Evolutionary conservation across 495 filamentous ascomycete genomes (phyloP).

Genomic region (Penicillium verhagenii): DNA sequence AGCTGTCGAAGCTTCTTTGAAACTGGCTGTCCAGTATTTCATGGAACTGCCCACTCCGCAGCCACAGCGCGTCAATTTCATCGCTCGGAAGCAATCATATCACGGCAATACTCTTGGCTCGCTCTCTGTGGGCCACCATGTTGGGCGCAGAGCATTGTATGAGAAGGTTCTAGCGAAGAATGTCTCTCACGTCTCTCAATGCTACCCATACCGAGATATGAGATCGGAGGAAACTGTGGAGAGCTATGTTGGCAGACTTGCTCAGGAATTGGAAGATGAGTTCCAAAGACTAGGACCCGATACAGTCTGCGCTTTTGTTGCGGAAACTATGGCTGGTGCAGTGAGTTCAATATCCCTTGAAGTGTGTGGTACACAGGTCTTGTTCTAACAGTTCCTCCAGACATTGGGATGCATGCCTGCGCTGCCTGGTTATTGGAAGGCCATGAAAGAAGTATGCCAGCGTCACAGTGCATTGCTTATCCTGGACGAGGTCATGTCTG

Average conservation of each 20-base stretch:
- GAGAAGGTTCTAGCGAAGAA: slow-evolving; percentile 32
- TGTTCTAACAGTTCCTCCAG: background rate
- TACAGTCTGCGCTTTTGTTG: slow-evolving; percentile 73
- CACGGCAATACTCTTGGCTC: slow-evolving; percentile 68
- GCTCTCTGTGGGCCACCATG: slow-evolving; percentile 39
- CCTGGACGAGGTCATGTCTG: slow-evolving; percentile 79
- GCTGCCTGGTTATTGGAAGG: slow-evolving; percentile 37
- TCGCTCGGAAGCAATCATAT: slow-evolving; percentile 60
- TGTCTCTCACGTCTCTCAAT: slow-evolving; percentile 62
- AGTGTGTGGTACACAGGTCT: background rate
- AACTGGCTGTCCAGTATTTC: slow-evolving; percentile 49
- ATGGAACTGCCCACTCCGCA: slow-evolving; percentile 35
- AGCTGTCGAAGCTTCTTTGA: slow-evolving; percentile 59
- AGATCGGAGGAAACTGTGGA: slow-evolving; percentile 41
- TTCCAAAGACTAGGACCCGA: slow-evolving; percentile 69
- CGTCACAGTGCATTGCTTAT: slow-evolving; percentile 52
- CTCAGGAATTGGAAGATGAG: slow-evolving; percentile 68
- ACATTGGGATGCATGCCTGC: slow-evolving; percentile 25
- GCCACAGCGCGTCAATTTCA: slow-evolving; percentile 48
- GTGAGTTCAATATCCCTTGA: slow-evolving; percentile 46
- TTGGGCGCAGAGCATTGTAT: slow-evolving; percentile 27
- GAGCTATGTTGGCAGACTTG: slow-evolving; percentile 58
- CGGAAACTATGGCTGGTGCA: slow-evolving; percentile 65
- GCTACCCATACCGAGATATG: slow-evolving; percentile 63
- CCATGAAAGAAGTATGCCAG: slow-evolving; percentile 37